Percentiles rank a stretch among this genome's conserved stretches.
Evolutionary conservation across 192 early-diverging fungal genomes (phyloP).

Genomic region (Coemansia sp.): DNA sequence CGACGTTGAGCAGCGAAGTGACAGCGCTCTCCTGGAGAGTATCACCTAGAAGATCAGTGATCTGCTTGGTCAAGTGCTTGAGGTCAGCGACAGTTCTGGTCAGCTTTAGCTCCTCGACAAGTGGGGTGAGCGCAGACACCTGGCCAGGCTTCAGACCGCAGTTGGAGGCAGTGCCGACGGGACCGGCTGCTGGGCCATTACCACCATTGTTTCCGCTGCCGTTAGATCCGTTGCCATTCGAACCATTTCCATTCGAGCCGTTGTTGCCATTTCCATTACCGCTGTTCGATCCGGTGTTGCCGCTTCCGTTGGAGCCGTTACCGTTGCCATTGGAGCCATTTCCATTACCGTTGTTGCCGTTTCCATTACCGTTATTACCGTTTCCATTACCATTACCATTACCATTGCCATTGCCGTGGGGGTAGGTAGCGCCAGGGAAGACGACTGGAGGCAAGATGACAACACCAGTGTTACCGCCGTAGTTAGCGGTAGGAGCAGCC

Average conservation of each 20-base stretch:
- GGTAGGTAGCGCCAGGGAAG: slow-evolving; percentile 21
- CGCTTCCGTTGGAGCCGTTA: slow-evolving; percentile 15
- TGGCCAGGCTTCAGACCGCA: slow-evolving; percentile 48
- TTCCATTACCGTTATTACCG: slow-evolving; percentile 24
- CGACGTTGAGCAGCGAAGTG: slow-evolving; percentile 46
- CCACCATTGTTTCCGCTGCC: slow-evolving; percentile 13
- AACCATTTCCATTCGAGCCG: slow-evolving; percentile 31
- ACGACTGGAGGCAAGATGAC: slow-evolving; percentile 28
- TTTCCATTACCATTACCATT: neutral
- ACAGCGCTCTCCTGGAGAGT: slow-evolving; percentile 50
- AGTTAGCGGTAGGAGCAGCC: slow-evolving; percentile 36
- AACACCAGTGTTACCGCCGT: slow-evolving; percentile 32
- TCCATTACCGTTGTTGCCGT: slow-evolving; percentile 1
- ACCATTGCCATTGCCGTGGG: slow-evolving; percentile 19
- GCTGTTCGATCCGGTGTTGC: neutral
- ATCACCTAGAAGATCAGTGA: slow-evolving; percentile 51
- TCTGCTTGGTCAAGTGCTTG: slow-evolving; percentile 56
- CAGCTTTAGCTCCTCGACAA: slow-evolving; percentile 53
- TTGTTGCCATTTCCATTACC: slow-evolving; percentile 3
- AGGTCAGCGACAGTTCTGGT: slow-evolving; percentile 50
- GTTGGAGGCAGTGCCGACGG: slow-evolving; percentile 33
- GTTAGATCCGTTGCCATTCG: slow-evolving; percentile 7
- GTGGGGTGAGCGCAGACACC: slow-evolving; percentile 46
- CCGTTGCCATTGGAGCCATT: slow-evolving; percentile 10
- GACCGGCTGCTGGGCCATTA: slow-evolving; percentile 24